Conservation (phyloP, 2,329 filamentous ascomycete species). For the Fusarium sp. region DNA sequence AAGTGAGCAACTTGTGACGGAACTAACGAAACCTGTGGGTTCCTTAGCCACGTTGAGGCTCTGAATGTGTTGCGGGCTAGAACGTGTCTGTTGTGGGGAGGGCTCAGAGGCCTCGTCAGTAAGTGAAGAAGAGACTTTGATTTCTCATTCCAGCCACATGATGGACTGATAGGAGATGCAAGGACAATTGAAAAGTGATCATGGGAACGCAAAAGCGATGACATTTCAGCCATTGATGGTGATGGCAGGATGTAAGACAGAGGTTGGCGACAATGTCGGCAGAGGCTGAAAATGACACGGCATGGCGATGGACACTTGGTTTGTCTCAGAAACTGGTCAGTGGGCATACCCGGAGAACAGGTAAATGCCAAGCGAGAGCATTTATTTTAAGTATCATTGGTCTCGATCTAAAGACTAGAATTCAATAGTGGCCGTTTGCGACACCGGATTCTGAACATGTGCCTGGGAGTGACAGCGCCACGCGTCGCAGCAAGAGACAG, state of each 20-base stretch:
- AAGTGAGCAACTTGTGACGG: conserved; percentile 17
- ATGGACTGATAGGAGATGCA: neutral
- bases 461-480: conserved; percentile 3
- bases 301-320: neutral
- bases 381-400: neutral
- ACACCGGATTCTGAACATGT: neutral
- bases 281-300: conserved; percentile 12
- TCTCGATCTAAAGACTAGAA: neutral
- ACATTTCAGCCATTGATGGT: neutral
- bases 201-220: conserved; percentile 4
- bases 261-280: neutral
- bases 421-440: conserved; percentile 6
- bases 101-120: conserved; percentile 10
- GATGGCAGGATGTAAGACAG: conserved; percentile 27
- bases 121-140: neutral
- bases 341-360: neutral
- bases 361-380: neutral
- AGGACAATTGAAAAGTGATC: neutral
- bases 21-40: conserved; percentile 32
- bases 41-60: conserved; percentile 18
- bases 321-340: accelerated
- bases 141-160: neutral
- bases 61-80: conserved; percentile 15
- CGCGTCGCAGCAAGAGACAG: neutral
- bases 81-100: conserved; percentile 6